Evolutionary conservation across 495 filamentous ascomycete species (phyloP), one percentile per base, ranked within the genome.

Genomic region (Amniculicola lignicola): DNA sequence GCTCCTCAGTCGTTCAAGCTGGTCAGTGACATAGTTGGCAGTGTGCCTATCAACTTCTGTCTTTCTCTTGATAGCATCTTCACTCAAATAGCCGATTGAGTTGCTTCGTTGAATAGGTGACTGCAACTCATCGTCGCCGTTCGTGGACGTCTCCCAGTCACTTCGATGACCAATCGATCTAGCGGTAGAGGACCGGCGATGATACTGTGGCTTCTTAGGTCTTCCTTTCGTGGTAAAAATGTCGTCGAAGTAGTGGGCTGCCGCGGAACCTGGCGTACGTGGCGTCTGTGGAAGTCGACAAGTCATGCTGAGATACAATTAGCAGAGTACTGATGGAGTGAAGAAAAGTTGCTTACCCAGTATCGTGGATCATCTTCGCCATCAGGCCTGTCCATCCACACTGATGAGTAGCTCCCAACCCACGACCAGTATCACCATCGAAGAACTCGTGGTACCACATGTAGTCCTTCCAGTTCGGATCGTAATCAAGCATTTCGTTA

Each of bases 391-490:
- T 96, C 93, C 93, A 97, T 4, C 92, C 92, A 56, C 89, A 95
- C 68, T 97, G 92, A 70, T 97, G 93, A 40, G 88, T 93, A 19
- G 92, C 89, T 47, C 92, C 92, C 6, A 96, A 76, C 4, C 93
- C 92, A 45, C 89, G 83, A 14, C 93, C 92, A 22, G 76, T 84
- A 66, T 97, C 93, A 23, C 88, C 92, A 62, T 97, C 91, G 64
- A 97, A 97, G 75, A 94, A 97, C 69, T 97, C 92, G 65, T 95
- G 85, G 78, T 94, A 97, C 86, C 89, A 95, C 54, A 96, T 72
- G 63, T 95, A 81, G 66, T 96, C 90, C 67, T 82, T 89, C 92
- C 92, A 96, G 71, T 95, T 75, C 19, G 87, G 82, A 69, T 97
- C 88, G 58, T 84, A 93, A 72, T 97, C 89, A 27, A 97, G 82